These are phyloP conservation scores for Amaranthus cruentus DNA, from an alignment of 148 eudicot species.

Conservation along the genomic window DNA sequence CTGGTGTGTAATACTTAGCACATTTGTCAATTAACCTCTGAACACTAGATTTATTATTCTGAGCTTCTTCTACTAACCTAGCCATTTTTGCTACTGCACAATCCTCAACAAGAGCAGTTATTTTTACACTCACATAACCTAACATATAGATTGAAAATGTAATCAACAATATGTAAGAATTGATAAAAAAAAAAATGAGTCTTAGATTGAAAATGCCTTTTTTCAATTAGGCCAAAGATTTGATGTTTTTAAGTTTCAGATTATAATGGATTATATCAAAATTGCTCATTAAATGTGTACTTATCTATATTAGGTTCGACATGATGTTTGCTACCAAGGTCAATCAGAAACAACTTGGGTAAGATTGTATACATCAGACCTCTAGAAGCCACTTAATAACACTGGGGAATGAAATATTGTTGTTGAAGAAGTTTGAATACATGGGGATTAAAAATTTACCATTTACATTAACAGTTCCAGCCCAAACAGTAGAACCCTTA, in stretches of 20 bases:
- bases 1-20: conserved; percentile 87
- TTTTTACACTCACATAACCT: conserved; percentile 76
- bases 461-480: conserved; percentile 84
- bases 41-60: conserved; percentile 61
- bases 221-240: no score
- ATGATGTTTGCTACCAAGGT: no score
- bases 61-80: conserved; percentile 91
- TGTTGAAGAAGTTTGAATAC: not conserved
- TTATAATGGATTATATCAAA: no score
- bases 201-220: no score
- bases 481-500: conserved; percentile 68
- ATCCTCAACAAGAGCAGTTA: conserved; percentile 70
- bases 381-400: no score
- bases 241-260: no score
- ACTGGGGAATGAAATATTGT: no score
- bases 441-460: conserved; percentile 35
- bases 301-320: no score
- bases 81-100: conserved; percentile 86
- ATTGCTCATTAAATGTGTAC: no score
- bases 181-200: no score
- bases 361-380: no score
- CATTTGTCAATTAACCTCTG: conserved; percentile 69
- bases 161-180: not conserved
- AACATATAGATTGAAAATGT: not conserved
- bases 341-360: no score